Conservation (phyloP, 1,139 yeast species). For the Arxiozyma bovina region DNA sequence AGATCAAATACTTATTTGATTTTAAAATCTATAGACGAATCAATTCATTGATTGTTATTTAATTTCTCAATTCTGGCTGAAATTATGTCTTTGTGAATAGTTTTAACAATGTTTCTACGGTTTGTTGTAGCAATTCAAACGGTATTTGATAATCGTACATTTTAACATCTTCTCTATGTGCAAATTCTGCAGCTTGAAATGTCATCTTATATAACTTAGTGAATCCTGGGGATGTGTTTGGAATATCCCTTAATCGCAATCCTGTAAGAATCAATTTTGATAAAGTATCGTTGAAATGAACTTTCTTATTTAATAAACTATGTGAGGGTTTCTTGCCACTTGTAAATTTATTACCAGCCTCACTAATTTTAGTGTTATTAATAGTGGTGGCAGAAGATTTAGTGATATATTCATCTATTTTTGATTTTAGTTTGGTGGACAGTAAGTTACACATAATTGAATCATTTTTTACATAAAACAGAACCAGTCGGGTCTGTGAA, state of each 20-base stretch:
- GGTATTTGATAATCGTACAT: conserved; percentile 19
- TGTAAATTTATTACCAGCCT: not conserved
- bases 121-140: conserved; percentile 1
- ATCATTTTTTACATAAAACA: conserved; percentile 6
- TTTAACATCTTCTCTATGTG: conserved; percentile 20
- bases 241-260: conserved; percentile 26
- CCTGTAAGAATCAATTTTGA: conserved; percentile 28
- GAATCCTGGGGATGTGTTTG: conserved; percentile 21
- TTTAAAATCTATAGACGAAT: not conserved
- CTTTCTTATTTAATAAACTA: not conserved
- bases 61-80: too few relatives aligned
- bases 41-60: not conserved
- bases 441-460: conserved; percentile 5
- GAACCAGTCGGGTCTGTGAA: not conserved
- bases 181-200: conserved; percentile 27
- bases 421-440: conserved; percentile 1
- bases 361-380: not conserved
- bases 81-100: conserved; percentile 9
- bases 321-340: not conserved
- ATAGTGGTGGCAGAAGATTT: not conserved
- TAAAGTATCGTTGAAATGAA: conserved; percentile 24
- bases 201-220: conserved; percentile 28
- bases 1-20: not conserved
- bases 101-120: conserved; percentile 1
- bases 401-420: conserved; percentile 5